Base-by-base conservation (phyloP, 768 basidiomycete species). In the Fomitopsis pulvina region DNA sequence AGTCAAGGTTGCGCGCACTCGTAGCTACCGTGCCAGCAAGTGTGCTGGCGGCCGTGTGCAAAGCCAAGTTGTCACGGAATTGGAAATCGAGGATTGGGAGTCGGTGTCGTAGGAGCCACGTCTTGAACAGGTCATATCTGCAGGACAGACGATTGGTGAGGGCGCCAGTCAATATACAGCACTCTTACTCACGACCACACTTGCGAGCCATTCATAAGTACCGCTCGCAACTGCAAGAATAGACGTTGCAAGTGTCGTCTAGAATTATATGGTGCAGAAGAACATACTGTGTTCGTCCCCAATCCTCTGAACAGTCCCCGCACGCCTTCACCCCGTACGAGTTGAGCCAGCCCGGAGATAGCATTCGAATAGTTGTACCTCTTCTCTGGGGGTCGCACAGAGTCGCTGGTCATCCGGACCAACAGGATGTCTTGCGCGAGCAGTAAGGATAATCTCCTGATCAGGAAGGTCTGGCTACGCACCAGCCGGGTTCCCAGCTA, bases 391-490 rank as follows among this genome's bases (percentile, higher is more conserved):
- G 86, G 82, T 56, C 87, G 80, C 25, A 84, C 72, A 6, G 79
- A 76, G 64, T 95, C 92, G 57, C 87, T 92, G 22, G 90, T 91
- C 92, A 95, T 95, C 47, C 92, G 74, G 12, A 90, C 83, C 38
- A 91, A 70, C 6, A 89, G 57, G 47, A 90, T 81, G 63, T 90
- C 87, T 78, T 53, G 39, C 37, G 16, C 14, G 20, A 10, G 32
- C 24, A 24, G 27, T 28, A 37, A 18, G 24, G 9, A 18, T 10
- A 16, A 46, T 10, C 14, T 21, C 29, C 32, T n/a, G n/a, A 21
- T 24, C 6, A 16, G 34, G 27, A n/a, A 37, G 8, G 30, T 29
- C 26, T 29, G 25, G 5, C 14, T 18, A 65, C 69, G 41, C 56
- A 78, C 84, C 84, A 59, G 84, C 85, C 28, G 91, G 91, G 60